A percentile compares a stretch with the other conserved stretches of the same genome.
Evolutionary conservation across 2,329 filamentous ascomycete genomes (phyloP).

Genomic region (Zymoseptoria tritici): DNA sequence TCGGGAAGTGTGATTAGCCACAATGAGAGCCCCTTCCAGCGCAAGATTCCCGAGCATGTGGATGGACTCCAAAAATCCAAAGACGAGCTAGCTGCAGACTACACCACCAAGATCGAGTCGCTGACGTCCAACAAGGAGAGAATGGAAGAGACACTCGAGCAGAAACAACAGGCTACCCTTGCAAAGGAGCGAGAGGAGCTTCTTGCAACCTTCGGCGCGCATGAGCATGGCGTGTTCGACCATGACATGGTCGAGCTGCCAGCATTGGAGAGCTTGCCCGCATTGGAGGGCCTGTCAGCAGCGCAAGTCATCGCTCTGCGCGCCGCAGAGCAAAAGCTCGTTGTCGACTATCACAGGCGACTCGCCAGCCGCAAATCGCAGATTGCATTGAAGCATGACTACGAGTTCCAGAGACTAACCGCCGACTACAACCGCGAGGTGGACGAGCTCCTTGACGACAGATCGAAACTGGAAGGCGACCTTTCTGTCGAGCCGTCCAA

Average conservation of each 20-base stretch:
- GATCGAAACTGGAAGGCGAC: slow-evolving; percentile 26
- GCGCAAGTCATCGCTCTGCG: slow-evolving; percentile 20
- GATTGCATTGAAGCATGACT: slow-evolving; percentile 30
- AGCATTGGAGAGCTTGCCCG: neutral
- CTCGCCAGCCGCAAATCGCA: slow-evolving; percentile 30
- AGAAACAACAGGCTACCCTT: slow-evolving; percentile 26
- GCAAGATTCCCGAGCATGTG: slow-evolving; percentile 32
- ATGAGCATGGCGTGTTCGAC: neutral
- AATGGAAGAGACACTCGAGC: slow-evolving; percentile 26
- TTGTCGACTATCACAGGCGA: slow-evolving; percentile 27
- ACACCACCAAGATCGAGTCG: slow-evolving; percentile 27
- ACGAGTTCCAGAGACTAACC: slow-evolving; percentile 27
- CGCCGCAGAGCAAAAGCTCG: slow-evolving; percentile 26
- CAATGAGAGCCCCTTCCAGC: slow-evolving; percentile 29
- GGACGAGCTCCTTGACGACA: slow-evolving; percentile 23
- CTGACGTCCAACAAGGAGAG: slow-evolving; percentile 24
- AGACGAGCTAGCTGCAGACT: slow-evolving; percentile 28
- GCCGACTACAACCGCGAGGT: slow-evolving; percentile 30
- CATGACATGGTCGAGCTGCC: neutral
- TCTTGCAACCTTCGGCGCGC: slow-evolving; percentile 21
- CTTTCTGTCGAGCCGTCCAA: slow-evolving; percentile 26
- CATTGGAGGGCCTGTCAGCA: neutral
- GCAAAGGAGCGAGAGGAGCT: slow-evolving; percentile 28
- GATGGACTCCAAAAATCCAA: slow-evolving; percentile 30
- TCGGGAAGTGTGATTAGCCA: slow-evolving; percentile 29